Conservation (phyloP, 371 early-diverging fungal genomes). For the Gilbertella persicaria region DNA sequence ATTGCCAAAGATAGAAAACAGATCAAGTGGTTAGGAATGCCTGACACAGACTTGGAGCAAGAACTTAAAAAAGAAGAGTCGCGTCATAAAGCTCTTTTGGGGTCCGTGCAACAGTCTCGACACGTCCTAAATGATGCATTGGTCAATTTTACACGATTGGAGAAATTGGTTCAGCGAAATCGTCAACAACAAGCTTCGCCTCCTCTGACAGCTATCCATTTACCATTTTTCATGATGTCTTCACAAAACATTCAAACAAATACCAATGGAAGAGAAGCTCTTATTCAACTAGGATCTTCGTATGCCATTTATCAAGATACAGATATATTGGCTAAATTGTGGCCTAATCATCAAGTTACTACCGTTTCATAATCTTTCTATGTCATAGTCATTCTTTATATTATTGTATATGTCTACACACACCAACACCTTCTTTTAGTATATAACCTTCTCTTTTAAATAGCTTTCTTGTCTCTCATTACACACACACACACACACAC, state of each 20-base stretch:
- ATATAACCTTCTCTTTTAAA: no score
- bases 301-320: conserved; percentile 11
- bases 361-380: conserved; percentile 9
- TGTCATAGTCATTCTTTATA: neutral
- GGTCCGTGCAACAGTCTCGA: conserved; percentile 8
- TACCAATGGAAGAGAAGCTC: conserved; percentile 9
- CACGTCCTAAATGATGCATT: conserved; percentile 3
- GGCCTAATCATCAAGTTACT: conserved; percentile 7
- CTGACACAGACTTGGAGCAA: conserved; percentile 1
- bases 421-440: no score
- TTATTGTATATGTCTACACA: neutral
- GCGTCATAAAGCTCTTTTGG: conserved; percentile 7
- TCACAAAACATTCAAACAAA: conserved; percentile 6
- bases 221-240: conserved; percentile 16
- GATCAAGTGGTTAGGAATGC: conserved; percentile 62
- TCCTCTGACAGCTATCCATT: conserved; percentile 1
- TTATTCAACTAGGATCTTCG: conserved; percentile 1
- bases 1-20: conserved; percentile 69
- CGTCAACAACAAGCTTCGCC: conserved; percentile 2
- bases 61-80: conserved; percentile 18
- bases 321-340: conserved; percentile 17
- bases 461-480: no score
- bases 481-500: no score
- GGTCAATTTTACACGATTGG: conserved; percentile 4
- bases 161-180: conserved; percentile 14